Evolutionary conservation across 1,284 basidiomycete species (phyloP).

Genomic region (Pseudozyma sp.): DNA sequence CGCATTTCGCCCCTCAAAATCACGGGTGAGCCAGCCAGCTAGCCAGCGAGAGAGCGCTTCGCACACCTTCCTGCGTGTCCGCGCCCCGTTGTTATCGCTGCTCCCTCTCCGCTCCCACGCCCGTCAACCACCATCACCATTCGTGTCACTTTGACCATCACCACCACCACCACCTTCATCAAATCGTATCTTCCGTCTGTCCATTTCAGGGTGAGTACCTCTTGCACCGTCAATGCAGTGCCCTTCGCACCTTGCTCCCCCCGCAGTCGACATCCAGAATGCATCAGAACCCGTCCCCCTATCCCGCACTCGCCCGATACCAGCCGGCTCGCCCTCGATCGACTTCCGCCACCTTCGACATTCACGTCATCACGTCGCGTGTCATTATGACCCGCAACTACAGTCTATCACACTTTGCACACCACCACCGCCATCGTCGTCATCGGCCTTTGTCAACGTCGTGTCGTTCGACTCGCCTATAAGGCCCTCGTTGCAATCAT

Average conservation of each 20-base stretch:
- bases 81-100: constrained; percentile 1
- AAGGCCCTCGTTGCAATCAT: too few relatives aligned
- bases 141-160: constrained; percentile 38
- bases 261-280: constrained; percentile 22
- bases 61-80: background rate
- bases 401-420: too few relatives aligned
- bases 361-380: background rate
- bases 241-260: background rate
- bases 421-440: too few relatives aligned
- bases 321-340: background rate
- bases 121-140: constrained; percentile 23
- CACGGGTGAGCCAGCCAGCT: background rate
- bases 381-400: too few relatives aligned
- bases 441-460: too few relatives aligned
- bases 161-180: constrained; percentile 16
- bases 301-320: constrained; percentile 6
- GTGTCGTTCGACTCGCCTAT: too few relatives aligned
- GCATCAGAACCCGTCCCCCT: background rate
- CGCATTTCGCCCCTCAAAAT: background rate
- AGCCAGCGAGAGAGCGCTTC: background rate
- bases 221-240: background rate
- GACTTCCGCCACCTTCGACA: background rate
- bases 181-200: constrained; percentile 27
- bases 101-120: constrained; percentile 10
- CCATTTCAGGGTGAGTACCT: constrained; percentile 35